A percentile compares a stretch with the other conserved stretches of the same genome.
These are phyloP conservation scores for Fusarium pseudograminearum DNA, from an alignment of 2,329 filamentous ascomycete species.

Conservation along the genomic window DNA sequence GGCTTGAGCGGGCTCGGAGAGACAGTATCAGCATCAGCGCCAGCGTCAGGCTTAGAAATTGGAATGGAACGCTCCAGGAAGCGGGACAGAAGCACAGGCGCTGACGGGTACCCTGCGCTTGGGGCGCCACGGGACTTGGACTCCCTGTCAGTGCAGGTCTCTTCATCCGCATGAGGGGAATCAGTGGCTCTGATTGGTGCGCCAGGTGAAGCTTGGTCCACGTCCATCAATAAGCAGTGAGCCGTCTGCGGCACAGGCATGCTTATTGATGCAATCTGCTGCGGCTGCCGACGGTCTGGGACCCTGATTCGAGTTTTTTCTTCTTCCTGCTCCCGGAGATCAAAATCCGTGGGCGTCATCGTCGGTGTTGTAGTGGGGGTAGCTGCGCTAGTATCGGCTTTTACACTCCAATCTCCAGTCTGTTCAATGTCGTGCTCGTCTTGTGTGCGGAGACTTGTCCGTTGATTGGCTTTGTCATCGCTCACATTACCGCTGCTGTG, in stretches of 20 bases:
- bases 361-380: conserved; percentile 36
- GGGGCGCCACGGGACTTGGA: conserved; percentile 30
- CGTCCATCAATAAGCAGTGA: conserved; percentile 39
- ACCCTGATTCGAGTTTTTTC: conserved; percentile 35
- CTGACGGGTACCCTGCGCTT: conserved; percentile 26
- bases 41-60: conserved; percentile 34
- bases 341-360: conserved; percentile 42
- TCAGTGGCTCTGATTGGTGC: conserved; percentile 42
- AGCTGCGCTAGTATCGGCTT: conserved; percentile 19
- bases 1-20: conserved; percentile 32
- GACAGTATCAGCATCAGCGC: not conserved
- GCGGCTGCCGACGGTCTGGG: conserved; percentile 41
- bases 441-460: conserved; percentile 27
- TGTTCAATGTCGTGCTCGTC: conserved; percentile 14
- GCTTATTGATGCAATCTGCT: conserved; percentile 41
- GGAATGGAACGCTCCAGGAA: conserved; percentile 40
- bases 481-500: conserved; percentile 2
- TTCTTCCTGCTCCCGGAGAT: conserved; percentile 36
- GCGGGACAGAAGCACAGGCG: conserved; percentile 29
- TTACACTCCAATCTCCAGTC: conserved; percentile 31
- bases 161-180: conserved; percentile 39
- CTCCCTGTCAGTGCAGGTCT: conserved; percentile 37
- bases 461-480: conserved; percentile 18
- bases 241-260: conserved; percentile 31
- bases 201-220: conserved; percentile 41